Base-by-base conservation (phyloP, 495 filamentous ascomycete genomes). In the Annulohypoxylon stygium region DNA sequence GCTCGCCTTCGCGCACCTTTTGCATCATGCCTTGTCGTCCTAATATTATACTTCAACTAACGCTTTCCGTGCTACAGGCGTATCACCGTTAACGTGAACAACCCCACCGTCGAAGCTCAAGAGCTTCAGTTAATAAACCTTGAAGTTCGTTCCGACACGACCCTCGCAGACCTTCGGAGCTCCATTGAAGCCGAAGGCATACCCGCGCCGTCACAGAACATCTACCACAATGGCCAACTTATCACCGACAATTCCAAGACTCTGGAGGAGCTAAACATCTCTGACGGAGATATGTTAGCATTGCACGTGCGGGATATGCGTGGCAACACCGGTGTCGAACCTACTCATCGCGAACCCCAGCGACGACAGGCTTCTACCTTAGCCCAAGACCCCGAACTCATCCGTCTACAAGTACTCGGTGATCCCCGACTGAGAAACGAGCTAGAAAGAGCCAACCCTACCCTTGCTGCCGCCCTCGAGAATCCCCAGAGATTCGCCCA, bases 261-360 rank as follows among this genome's bases (percentile, higher is more conserved):
- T 5, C 86, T 99, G 55, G 86, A 92, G 62, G 87, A 96, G 70
- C 88, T 93, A n/a, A 87, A 91, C 9, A 92, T 99, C 73, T 88
- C 84, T 30, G 93, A 97, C 81, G 94, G 94, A 59, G 97, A 98
- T 70, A 95, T 99, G 93, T 85, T 99, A 41, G 93, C 91, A 11
- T 86, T 97, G 59, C 91, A 95, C 78, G 90, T 95, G 67, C 86
- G 86, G 73, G 86, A 86, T 67, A 86, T 86, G 81, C 80, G 83
- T 34, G 82, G 81, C 51, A 78, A 77, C 63, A 82, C 80, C 23
- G 80, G 77, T 26, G 76, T 81, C 34, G 80, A 79, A 41, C 76
- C 78, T 25, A 75, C 59, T 60, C 75, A 78, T 51, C 74, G 68
- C 14, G 78, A 67, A 25, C 76, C 70, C 68, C 70, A 75, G 69